Evolutionary conservation across 495 filamentous ascomycete species (phyloP).

Genomic region (Neurospora sp.): DNA sequence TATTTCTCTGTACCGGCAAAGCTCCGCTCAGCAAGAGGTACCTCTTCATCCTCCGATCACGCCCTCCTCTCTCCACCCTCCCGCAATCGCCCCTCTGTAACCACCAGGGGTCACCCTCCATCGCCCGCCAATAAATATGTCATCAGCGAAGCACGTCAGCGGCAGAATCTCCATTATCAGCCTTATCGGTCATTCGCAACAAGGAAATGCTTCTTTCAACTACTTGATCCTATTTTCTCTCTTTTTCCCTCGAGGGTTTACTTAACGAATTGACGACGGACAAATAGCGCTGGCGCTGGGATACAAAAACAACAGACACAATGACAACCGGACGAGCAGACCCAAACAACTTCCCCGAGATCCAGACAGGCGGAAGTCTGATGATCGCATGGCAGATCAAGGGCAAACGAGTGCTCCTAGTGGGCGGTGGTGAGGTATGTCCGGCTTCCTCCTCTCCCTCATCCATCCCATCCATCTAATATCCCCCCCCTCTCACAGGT

Average conservation of each 20-base stretch:
- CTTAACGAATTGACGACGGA: not conserved
- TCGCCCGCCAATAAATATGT: not conserved
- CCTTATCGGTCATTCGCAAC: not conserved
- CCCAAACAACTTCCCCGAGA: constrained; percentile 51
- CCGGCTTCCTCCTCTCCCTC: not conserved
- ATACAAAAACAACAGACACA: not conserved
- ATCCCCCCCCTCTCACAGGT: constrained; percentile 46
- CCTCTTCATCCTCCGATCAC: not conserved
- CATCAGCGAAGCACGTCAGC: not conserved
- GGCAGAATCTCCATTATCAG: not conserved
- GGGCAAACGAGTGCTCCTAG: constrained; percentile 71
- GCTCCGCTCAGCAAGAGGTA: accelerated
- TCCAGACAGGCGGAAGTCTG: constrained; percentile 84
- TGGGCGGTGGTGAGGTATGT: constrained; percentile 86
- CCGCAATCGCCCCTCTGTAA: not conserved
- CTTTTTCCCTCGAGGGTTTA: not conserved
- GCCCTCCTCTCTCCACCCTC: not conserved
- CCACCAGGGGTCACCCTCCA: not conserved
- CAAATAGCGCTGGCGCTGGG: not conserved
- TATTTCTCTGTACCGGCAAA: not conserved
- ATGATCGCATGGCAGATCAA: constrained; percentile 91
- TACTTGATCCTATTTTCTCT: not conserved
- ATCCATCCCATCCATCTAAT: no score
- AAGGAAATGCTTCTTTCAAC: no score
- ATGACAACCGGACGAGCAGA: not conserved